Percentiles rank a stretch among this genome's conserved stretches.
phyloP scores from a whole-genome alignment of 2,329 filamentous ascomycete species.

The Diaporthe citrichinensis region DNA sequence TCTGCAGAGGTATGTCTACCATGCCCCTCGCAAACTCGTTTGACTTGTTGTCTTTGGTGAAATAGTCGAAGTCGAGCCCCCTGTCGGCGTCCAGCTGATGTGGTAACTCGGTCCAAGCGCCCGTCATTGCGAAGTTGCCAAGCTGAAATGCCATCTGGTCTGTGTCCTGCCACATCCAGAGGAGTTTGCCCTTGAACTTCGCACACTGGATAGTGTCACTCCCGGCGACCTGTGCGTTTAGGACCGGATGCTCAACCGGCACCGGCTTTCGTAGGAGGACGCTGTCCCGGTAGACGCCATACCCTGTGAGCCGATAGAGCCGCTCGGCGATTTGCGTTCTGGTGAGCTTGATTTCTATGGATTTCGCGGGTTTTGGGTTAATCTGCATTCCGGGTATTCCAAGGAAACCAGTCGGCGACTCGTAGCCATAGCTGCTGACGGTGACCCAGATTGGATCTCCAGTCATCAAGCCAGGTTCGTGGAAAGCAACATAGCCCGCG shows the following conservation, averaged over 20 bases:
- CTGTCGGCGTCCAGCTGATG: constrained; percentile 30
- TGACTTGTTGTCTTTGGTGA: constrained; percentile 27
- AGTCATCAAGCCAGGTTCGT: constrained; percentile 39
- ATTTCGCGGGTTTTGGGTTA: constrained; percentile 17
- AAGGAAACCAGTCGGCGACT: constrained; percentile 38
- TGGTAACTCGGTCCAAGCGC: constrained; percentile 36
- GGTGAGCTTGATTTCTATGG: constrained; percentile 38
- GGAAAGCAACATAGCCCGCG: constrained; percentile 41
- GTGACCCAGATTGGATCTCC: constrained; percentile 40
- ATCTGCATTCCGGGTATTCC: constrained; percentile 33
- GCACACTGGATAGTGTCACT: constrained; percentile 41
- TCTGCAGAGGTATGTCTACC: constrained; percentile 32
- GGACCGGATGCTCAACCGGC: constrained; percentile 17
- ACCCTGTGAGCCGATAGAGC: constrained; percentile 40
- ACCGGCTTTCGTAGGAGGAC: constrained; percentile 36
- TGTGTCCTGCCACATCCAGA: constrained; percentile 43
- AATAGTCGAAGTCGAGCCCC: constrained; percentile 37
- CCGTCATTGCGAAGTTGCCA: constrained; percentile 41
- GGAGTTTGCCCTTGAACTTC: constrained; percentile 31
- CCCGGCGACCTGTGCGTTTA: constrained; percentile 40
- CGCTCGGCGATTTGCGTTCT: constrained; percentile 38
- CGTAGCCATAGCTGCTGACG: constrained; percentile 41
- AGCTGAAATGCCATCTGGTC: constrained; percentile 39
- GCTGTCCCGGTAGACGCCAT: constrained; percentile 40
- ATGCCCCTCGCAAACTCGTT: constrained; percentile 35